These are phyloP conservation scores for Candida caryicola DNA, from an alignment of 805 yeast species.

Conservation along the genomic window DNA sequence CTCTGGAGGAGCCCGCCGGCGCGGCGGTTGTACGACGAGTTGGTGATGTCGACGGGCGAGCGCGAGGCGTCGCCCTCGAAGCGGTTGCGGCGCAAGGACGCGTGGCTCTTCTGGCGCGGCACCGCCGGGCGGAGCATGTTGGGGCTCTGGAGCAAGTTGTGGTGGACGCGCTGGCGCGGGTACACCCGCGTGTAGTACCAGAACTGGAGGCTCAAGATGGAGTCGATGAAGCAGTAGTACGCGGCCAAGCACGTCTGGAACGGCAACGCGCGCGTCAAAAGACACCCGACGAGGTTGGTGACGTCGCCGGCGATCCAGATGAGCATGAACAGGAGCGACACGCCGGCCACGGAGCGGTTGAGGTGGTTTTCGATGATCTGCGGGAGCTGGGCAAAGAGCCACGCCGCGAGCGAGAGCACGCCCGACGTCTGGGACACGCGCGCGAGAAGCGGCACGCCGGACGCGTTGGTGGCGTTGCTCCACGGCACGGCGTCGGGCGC, in stretches of 20 bases:
- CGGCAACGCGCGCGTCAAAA: constrained; percentile 72
- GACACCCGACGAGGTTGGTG: constrained; percentile 63
- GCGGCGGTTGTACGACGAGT: constrained; percentile 2
- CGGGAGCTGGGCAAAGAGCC: constrained; percentile 32
- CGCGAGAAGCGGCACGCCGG: constrained; percentile 1
- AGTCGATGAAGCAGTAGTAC: constrained; percentile 73
- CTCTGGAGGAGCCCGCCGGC: constrained; percentile 8
- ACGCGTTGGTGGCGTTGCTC: neutral
- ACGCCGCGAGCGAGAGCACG: constrained; percentile 19
- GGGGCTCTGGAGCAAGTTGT: constrained; percentile 38
- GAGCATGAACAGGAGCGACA: constrained; percentile 27
- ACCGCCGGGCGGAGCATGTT: constrained; percentile 26
- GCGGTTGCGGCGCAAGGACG: constrained; percentile 18
- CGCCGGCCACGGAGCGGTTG: constrained; percentile 35
- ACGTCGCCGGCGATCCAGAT: constrained; percentile 41
- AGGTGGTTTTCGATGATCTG: constrained; percentile 27
- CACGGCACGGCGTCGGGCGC: neutral
- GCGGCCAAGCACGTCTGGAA: constrained; percentile 72
- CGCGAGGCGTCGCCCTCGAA: constrained; percentile 14
- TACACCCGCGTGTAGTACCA: constrained; percentile 59
- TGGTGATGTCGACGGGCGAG: constrained; percentile 11
- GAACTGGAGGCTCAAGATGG: constrained; percentile 65
- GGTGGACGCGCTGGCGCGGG: constrained; percentile 37
- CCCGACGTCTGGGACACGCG: constrained; percentile 15
- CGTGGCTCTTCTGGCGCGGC: constrained; percentile 9